These are phyloP conservation scores for Penicillium daleae DNA, from an alignment of 495 filamentous ascomycete genomes.

Conservation along the genomic window DNA sequence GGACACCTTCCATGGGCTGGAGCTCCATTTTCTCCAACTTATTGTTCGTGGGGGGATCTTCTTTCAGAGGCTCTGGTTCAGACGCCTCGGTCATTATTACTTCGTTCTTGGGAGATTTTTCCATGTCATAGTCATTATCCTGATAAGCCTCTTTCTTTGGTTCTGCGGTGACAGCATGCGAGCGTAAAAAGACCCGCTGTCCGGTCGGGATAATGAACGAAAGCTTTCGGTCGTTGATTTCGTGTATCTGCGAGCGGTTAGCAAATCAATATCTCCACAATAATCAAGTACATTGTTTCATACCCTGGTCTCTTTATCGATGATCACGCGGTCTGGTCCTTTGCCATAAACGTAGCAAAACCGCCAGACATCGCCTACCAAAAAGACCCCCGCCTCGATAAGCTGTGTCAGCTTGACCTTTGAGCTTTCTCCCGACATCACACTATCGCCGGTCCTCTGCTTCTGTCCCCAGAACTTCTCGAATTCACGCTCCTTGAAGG, in stretches of 20 bases:
- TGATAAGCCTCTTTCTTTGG: not conserved
- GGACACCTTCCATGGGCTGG: not conserved
- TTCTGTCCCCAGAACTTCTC: constrained; percentile 74
- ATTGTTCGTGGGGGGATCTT: not conserved
- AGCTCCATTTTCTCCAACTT: not conserved
- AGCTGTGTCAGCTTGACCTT: constrained; percentile 53
- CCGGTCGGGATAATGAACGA: constrained; percentile 52
- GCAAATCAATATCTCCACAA: not conserved
- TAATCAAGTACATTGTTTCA: not conserved
- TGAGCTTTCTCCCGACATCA: constrained; percentile 53
- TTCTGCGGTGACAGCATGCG: constrained; percentile 1
- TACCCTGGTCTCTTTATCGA: constrained; percentile 57
- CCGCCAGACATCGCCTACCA: constrained; percentile 56
- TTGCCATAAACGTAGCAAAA: constrained; percentile 42
- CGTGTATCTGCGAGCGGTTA: constrained; percentile 38
- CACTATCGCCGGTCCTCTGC: constrained; percentile 44
- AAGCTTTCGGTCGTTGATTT: constrained; percentile 37
- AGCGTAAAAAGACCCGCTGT: constrained; percentile 43
- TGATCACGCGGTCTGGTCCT: constrained; percentile 30
- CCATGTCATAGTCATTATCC: constrained; percentile 1
- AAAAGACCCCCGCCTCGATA: constrained; percentile 49
- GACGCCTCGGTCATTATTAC: not conserved
- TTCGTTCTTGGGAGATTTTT: not conserved
- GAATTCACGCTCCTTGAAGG: constrained; percentile 66
- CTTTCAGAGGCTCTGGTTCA: not conserved